Evolutionary conservation across 176 grass and related monocot genomes (phyloP).

Genomic region (Alloteropsis semialata): DNA sequence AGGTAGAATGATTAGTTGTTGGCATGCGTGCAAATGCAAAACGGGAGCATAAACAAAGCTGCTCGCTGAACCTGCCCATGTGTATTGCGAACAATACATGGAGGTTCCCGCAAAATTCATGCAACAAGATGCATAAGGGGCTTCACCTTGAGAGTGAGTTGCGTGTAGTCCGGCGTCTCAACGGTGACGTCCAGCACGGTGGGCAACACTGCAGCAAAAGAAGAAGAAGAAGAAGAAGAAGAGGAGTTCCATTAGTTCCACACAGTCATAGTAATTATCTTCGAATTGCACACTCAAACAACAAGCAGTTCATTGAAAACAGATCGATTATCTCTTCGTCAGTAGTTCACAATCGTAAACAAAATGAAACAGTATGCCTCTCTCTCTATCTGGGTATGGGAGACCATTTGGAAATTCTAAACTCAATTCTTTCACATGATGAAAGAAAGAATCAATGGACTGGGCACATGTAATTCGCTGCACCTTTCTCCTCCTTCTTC

Average conservation of each 20-base stretch:
- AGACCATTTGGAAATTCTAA: not conserved
- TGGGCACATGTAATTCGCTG: not conserved
- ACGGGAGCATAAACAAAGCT: too few relatives aligned
- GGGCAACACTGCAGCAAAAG: conserved; percentile 76
- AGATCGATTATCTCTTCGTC: not conserved
- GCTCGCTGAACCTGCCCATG: too few relatives aligned
- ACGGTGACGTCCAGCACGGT: conserved; percentile 76
- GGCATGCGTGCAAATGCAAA: too few relatives aligned
- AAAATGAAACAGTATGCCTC: not conserved
- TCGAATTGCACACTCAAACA: not conserved
- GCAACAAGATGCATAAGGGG: not conserved
- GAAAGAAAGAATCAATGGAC: not conserved
- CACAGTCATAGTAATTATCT: not conserved
- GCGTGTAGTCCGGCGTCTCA: conserved; percentile 81
- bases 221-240: too few relatives aligned
- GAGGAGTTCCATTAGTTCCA: conserved; percentile 15
- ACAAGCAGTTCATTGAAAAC: not conserved
- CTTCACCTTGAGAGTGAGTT: conserved; percentile 84
- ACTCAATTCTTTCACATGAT: not conserved
- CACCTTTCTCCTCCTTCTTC: conserved; percentile 98
- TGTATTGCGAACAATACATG: not conserved
- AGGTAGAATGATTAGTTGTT: too few relatives aligned
- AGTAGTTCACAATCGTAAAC: not conserved
- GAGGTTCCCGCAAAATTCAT: not conserved
- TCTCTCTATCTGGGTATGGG: too few relatives aligned